Conservation (phyloP, 1,284 basidiomycete species). For the Sanghuangporus weigelae region DNA sequence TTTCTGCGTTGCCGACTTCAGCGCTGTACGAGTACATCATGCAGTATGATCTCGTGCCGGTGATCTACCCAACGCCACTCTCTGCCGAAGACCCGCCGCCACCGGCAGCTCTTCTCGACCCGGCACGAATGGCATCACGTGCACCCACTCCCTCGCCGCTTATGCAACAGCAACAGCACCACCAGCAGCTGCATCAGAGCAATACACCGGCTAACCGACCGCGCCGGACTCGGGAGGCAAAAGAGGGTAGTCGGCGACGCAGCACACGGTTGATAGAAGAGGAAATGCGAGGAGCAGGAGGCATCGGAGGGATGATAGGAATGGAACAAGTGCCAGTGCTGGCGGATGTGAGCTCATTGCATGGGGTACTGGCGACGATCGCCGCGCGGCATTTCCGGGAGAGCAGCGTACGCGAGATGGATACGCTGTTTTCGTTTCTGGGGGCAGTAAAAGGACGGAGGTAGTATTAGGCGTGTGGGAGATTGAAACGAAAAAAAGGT, state of each 20-base stretch:
- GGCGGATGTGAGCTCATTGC: constrained; percentile 61
- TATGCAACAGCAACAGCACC: constrained; percentile 25
- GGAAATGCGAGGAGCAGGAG: constrained; percentile 37
- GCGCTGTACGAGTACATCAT: constrained; percentile 64
- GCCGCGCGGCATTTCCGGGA: constrained; percentile 67
- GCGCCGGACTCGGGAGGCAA: constrained; percentile 39
- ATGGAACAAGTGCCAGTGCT: constrained; percentile 45
- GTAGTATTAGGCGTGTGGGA: constrained; percentile 20
- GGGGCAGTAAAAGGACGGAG: constrained; percentile 56
- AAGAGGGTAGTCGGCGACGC: constrained; percentile 48
- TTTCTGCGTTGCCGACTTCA: constrained; percentile 52
- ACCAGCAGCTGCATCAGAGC: constrained; percentile 25
- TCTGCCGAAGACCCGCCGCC: constrained; percentile 60
- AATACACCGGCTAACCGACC: constrained; percentile 58
- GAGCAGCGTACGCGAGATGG: constrained; percentile 59
- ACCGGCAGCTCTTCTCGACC: constrained; percentile 52
- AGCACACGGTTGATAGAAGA: constrained; percentile 68
- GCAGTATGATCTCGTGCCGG: constrained; percentile 63
- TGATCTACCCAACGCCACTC: constrained; percentile 64
- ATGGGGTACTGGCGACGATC: constrained; percentile 56
- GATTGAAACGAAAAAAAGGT: not conserved
- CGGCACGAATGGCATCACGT: constrained; percentile 39
- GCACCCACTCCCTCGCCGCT: constrained; percentile 42
- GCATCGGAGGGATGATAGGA: constrained; percentile 13
- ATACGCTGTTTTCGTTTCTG: constrained; percentile 76